Percentiles rank a stretch among this genome's conserved stretches.
These are phyloP conservation scores for Quercus tomentella DNA, from an alignment of 331 rosid genomes.

Conservation along the genomic window DNA sequence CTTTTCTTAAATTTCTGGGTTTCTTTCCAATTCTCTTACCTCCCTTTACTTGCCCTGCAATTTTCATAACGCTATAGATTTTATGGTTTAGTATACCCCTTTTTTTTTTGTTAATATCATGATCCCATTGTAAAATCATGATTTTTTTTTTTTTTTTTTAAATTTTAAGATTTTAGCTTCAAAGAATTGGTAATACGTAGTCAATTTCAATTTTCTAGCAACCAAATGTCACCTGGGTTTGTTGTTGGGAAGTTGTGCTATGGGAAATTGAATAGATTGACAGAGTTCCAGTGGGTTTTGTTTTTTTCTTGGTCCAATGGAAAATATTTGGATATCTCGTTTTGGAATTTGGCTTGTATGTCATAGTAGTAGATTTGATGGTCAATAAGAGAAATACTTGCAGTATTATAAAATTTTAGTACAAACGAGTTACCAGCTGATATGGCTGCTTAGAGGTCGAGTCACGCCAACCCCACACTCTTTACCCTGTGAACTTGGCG, in stretches of 20 bases:
- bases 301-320: not conserved
- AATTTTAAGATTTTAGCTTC: not conserved
- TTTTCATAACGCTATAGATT: no score
- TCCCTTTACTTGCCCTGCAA: not conserved
- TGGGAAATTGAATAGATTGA: not conserved
- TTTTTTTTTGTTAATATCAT: not conserved
- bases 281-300: not conserved
- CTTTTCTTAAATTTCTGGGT: not conserved
- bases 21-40: not conserved
- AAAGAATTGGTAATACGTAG: not conserved
- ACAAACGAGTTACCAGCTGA: no score
- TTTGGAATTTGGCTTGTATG: not conserved
- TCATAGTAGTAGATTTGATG: no score
- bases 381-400: no score
- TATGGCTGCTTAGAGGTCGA: no score
- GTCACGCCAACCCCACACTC: no score
- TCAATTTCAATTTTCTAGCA: not conserved
- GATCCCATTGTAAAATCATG: not conserved
- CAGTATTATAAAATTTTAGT: no score
- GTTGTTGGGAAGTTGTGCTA: not conserved
- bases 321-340: not conserved
- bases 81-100: no score
- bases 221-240: not conserved
- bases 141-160: not conserved
- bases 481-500: no score